These are phyloP conservation scores for Lactarius sp. DNA, from an alignment of 768 basidiomycete genomes.

Conservation along the genomic window DNA sequence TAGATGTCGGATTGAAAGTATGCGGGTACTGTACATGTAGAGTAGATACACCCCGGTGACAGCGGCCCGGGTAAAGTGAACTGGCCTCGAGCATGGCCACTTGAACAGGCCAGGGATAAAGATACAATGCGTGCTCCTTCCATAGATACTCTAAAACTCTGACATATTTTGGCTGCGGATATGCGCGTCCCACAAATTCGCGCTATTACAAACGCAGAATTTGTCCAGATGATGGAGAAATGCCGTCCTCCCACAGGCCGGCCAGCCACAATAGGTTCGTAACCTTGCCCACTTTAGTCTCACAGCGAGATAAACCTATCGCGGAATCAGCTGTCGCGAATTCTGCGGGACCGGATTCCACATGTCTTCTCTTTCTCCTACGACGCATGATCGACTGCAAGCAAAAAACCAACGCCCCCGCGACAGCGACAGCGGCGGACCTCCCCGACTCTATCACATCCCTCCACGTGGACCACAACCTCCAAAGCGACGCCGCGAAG, in stretches of 20 bases:
- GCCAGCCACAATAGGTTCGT: slow-evolving; percentile 43
- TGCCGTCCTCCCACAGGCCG: slow-evolving; percentile 50
- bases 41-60: no score
- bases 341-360: slow-evolving; percentile 82
- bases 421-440: neutral
- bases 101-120: neutral
- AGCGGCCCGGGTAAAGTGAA: no score
- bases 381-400: slow-evolving; percentile 28
- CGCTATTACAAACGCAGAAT: slow-evolving; percentile 37
- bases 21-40: no score
- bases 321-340: slow-evolving; percentile 56
- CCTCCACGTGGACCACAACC: slow-evolving; percentile 62
- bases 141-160: neutral
- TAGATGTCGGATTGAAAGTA: no score
- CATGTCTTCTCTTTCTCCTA: slow-evolving; percentile 69
- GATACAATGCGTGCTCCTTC: neutral
- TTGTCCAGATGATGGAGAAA: slow-evolving; percentile 41
- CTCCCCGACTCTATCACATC: slow-evolving; percentile 39
- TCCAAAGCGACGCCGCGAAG: slow-evolving; percentile 50
- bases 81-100: no score
- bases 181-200: slow-evolving; percentile 4
- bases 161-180: neutral
- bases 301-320: neutral
- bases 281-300: neutral
- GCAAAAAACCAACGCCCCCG: slow-evolving; percentile 27